Base-by-base conservation (phyloP, 371 early-diverging fungal species). In the Blakeslea trispora region DNA sequence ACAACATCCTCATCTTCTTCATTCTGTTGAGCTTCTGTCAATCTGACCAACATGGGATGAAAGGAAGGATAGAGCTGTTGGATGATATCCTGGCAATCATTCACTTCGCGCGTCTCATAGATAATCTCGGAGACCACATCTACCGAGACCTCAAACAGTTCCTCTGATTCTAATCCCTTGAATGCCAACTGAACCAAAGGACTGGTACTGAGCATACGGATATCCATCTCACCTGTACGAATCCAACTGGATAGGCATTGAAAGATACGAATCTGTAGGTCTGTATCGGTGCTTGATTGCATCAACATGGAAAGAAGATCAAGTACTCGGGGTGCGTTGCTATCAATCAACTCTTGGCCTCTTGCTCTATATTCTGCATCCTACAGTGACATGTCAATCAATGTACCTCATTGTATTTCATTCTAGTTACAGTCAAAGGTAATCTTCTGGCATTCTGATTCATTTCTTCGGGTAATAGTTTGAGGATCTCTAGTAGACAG, bases 401-500 rank as follows among this genome's bases (percentile, higher is more conserved):
- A 17, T 39, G 4, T 1, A 34, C 40, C 22, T 44, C 31, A 44
- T 15, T 62, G 54, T n/a, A 49, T 35, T 7, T 43, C 10, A 14
- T 13, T 18, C 18, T 40, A 41, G 71, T 61, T 73, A 85, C 84
- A 11, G 82, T 74, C 53, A 90, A 74, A 45, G 83, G 75, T 23
- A 92, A 75, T 45, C 84, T 4, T 14, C 14, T 79, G 21, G 78
- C 74, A 59, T 89, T 90, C 45, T 72, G 71, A 48, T 77, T 81
- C 40, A 91, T 80, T 75, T 97, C 96, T 60, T 96, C 96, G 7
- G 98, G 95, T 24, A 97, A 69, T 4, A 92, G 86, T 1, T 84
- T 86, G 37, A 96, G 66, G 49, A 95, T 89, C 60, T 93, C 90
- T 2, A 96, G 61, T 50, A 96, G 66, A 51, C 85, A 82, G 7